Percentiles rank a stretch among this genome's conserved stretches.
Evolutionary conservation across 192 early-diverging fungal genomes (phyloP).

Genomic region (Linnemannia elongata): DNA sequence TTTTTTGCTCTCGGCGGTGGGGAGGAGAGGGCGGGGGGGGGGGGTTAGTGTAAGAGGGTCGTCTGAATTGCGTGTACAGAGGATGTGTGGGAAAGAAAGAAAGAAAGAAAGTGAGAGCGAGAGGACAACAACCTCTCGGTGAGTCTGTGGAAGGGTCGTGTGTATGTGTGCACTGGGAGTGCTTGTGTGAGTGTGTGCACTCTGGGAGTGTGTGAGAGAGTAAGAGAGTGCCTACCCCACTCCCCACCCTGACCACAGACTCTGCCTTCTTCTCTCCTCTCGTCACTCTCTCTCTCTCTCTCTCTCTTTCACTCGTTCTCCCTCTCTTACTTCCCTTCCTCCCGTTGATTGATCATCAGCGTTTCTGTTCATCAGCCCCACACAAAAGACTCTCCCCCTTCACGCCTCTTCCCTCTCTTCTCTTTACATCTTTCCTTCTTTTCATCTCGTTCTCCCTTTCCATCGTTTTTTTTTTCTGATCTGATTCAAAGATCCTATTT

Average conservation of each 20-base stretch:
- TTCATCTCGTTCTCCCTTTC: background rate
- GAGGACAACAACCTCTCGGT: too few species aligned
- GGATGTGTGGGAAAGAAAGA: background rate
- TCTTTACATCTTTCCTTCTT: background rate
- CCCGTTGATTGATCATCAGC: background rate
- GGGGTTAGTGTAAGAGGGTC: background rate
- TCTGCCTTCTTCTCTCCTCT: background rate
- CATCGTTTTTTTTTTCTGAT: background rate
- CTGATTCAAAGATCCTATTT: conserved; percentile 5
- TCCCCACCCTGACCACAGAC: background rate
- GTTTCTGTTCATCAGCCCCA: background rate
- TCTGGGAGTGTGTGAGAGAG: too few species aligned
- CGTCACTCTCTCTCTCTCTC: conserved; percentile 5
- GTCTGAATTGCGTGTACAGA: background rate
- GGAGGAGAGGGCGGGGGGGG: too few species aligned
- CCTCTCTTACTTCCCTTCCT: background rate
- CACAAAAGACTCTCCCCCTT: background rate
- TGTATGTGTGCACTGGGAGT: too few species aligned
- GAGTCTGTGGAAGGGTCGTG: too few species aligned
- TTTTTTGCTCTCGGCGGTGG: background rate
- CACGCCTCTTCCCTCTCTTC: background rate
- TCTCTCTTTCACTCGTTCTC: conserved; percentile 19
- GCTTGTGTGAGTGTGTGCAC: too few species aligned
- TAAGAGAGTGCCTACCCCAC: background rate
- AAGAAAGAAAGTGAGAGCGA: background rate